A percentile compares a stretch with the other conserved stretches of the same genome.
Evolutionary conservation across 2,329 filamentous ascomycete species (phyloP).

Genomic region (Peltaster fructicola): DNA sequence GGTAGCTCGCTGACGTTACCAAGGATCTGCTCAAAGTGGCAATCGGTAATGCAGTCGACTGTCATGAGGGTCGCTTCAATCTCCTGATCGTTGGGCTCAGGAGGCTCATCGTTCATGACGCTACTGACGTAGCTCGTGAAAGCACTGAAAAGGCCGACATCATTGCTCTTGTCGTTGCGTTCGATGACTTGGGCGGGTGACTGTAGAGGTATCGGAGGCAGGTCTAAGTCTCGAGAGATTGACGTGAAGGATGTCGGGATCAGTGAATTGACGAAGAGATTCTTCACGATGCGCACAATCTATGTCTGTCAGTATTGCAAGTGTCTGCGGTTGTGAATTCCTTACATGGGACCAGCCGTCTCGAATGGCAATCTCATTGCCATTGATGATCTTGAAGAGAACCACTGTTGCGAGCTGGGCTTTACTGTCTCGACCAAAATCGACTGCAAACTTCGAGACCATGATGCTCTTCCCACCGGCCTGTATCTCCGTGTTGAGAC

Average conservation of each 20-base stretch:
- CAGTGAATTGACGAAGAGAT: conserved; percentile 88
- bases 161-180: conserved; percentile 56
- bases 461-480: conserved; percentile 75
- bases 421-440: conserved; percentile 82
- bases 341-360: conserved; percentile 65
- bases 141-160: conserved; percentile 78
- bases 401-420: conserved; percentile 88
- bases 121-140: conserved; percentile 97
- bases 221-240: conserved; percentile 46
- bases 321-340: conserved; percentile 6
- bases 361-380: conserved; percentile 60
- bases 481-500: conserved; percentile 89
- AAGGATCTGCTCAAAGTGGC: conserved; percentile 67
- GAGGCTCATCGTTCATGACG: conserved; percentile 93
- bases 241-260: conserved; percentile 61
- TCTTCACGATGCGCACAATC: conserved; percentile 82
- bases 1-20: conserved; percentile 60
- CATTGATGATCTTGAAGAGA: conserved; percentile 80
- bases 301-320: conserved; percentile 31
- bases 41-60: conserved; percentile 84
- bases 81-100: conserved; percentile 92
- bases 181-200: conserved; percentile 87
- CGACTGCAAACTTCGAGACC: conserved; percentile 95
- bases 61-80: conserved; percentile 89
- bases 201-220: conserved; percentile 74